Base-by-base conservation (phyloP, 257 asterid genomes). In the Gentiana straminea region DNA sequence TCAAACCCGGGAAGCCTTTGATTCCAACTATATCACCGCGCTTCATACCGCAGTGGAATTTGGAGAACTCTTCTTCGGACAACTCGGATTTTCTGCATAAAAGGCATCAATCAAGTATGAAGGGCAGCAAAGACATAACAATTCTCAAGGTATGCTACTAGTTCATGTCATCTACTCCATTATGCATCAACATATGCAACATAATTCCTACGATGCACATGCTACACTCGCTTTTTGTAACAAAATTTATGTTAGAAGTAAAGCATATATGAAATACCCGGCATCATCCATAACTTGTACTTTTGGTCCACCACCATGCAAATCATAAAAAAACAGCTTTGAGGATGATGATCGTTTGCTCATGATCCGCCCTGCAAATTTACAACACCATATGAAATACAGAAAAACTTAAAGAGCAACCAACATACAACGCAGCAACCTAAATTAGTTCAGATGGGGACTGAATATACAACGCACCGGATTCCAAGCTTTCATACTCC, bases 281-380 rank as follows among this genome's bases (percentile, higher is more conserved):
- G 93, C 90, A 77, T 84, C 90, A 49, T 94, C 69, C 90, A 89
- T 81, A 54, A 84, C 78, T 74, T 89, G 97, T 57, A 89, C 89
- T 70, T 89, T 89, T 67, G 86, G 83, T 67, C 93, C 93, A 45
- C 75, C 78, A 1, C 90, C 93, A 51, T 89, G 94, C 49, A 89
- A 67, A 67, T 86, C 95, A 55, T 89, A 89, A 78, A 89, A 89
- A 70, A 86, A 75, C 5, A 89, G 77, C 77, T 89, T 89, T 8
- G 82, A 49, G 3, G 88, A 77, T n/a, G 95, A 80, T 1, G 93
- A 63, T 3, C 95, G 64, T 61, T 86, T 86, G 79, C 54, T 86
- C 94, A 89, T 86, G 33, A 89, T 68, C 57, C 97, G 85, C 4
- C 95, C 97, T 86, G 45, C 57, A 35, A 60, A 61, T 54, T 44